phyloP scores from a whole-genome alignment of 768 basidiomycete genomes.

The Scleroderma citrinum region DNA sequence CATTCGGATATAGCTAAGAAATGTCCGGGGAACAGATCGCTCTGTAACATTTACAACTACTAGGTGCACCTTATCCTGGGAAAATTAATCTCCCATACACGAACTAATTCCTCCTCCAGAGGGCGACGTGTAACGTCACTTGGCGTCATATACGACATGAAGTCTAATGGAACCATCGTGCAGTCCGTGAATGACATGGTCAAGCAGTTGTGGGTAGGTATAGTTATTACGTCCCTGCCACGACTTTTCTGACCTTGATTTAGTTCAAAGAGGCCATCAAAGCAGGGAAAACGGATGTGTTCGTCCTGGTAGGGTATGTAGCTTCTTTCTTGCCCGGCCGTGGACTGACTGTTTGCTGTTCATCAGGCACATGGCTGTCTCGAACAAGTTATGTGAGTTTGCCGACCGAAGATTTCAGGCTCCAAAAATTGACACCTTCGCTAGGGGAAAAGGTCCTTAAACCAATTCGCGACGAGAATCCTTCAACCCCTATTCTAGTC shows the following conservation, averaged over 20 bases:
- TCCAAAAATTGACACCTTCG: no score
- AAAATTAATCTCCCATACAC: slow-evolving; percentile 13
- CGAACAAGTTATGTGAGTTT: no score
- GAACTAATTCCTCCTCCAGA: slow-evolving; percentile 20
- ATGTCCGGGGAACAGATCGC: no score
- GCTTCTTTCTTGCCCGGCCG: not conserved
- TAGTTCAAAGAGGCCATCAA: slow-evolving; percentile 78
- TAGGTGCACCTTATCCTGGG: no score
- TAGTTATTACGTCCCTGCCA: not conserved
- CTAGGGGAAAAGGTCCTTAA: no score
- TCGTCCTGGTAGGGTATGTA: slow-evolving; percentile 64
- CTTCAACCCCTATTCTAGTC: slow-evolving; percentile 70
- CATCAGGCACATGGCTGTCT: slow-evolving; percentile 76
- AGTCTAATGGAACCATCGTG: slow-evolving; percentile 64
- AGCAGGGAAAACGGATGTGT: slow-evolving; percentile 77
- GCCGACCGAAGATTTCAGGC: no score
- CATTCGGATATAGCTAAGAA: slow-evolving; percentile 20
- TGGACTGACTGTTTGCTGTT: no score
- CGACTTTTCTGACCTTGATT: not conserved
- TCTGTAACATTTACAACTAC: slow-evolving; percentile 69
- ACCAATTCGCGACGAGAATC: slow-evolving; percentile 67
- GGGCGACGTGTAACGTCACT: slow-evolving; percentile 74
- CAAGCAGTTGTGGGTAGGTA: slow-evolving; percentile 65
- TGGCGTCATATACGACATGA: slow-evolving; percentile 72
- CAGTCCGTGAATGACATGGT: slow-evolving; percentile 72